Base-by-base conservation (phyloP, 23 red algal genomes). In the Gracilariopsis chorda region DNA sequence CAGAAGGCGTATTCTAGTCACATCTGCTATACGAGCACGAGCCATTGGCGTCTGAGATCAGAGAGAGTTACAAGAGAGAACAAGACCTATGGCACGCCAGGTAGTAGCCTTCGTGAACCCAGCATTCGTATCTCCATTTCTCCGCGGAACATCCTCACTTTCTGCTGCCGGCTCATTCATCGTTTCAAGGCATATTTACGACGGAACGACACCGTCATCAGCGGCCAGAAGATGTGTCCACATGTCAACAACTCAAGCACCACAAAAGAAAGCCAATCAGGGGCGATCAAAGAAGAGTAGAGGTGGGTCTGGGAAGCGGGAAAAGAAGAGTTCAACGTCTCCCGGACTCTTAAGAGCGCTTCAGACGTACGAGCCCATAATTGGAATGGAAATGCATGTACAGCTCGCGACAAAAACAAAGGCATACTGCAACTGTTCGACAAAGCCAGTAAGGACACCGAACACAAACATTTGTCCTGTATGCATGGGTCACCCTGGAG, bases 301-400 rank as follows among this genome's bases (percentile, higher is more conserved):
- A 71, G 52, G 74, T 9, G 52, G 51, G 40, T 78, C 68, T 0
- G 80, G 75, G 12, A 78, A 87, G 41, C 72, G 91, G 4, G 91
- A 90, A 40, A 95, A 95, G 74, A 87, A 86, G 55, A 44, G 58
- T 36, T 70, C 84, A 12, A 34, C 49, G n/a, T 95, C 92, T 42
- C 92, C 84, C 34, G 92, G 72, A 30, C 80, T 90, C 27, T 25
- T 79, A 23, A 87, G 43, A 51, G 92, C 92, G 28, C 83, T 94
- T 12, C 90, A 98, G 51, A 88, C 91, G 77, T 98, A 98, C 59
- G 96, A 92, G 30, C 63, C 92, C 1, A 67, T 94, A 43, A 88
- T 98, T 16, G 96, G 96, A 35, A 90, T 98, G 2, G 96, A 98
- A 52, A 84, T 98, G 35, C 96, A 98, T 78, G 96, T 95, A 10